phyloP scores from a whole-genome alignment of 352 stramenopile genomes.

The Globisporangium mamillatum region DNA sequence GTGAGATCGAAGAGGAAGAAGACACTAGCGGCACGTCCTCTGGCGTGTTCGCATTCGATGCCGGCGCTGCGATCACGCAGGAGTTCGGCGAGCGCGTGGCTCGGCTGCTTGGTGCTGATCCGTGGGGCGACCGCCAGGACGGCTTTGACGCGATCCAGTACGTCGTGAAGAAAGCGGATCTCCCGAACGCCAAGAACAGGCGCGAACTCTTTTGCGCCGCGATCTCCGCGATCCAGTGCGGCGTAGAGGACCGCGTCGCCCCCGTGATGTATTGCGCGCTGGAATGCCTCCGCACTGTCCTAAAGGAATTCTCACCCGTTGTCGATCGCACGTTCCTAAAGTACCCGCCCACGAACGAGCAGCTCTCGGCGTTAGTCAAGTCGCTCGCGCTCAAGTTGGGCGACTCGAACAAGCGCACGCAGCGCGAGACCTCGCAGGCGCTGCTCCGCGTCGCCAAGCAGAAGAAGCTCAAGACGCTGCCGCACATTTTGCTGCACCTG shows the following conservation, averaged over 20 bases:
- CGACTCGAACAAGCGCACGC: conserved; percentile 82
- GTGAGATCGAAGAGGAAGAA: conserved; percentile 6
- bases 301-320: conserved; percentile 60
- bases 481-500: conserved; percentile 60
- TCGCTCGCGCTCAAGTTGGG: conserved; percentile 59
- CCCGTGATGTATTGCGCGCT: conserved; percentile 83
- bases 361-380: conserved; percentile 50
- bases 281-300: conserved; percentile 61
- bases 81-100: conserved; percentile 73
- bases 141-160: conserved; percentile 71
- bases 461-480: conserved; percentile 53
- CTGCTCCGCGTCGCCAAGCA: conserved; percentile 60
- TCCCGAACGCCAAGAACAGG: conserved; percentile 31
- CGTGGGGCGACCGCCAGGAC: conserved; percentile 79
- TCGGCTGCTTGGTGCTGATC: conserved; percentile 58
- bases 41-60: conserved; percentile 41
- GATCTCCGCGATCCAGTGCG: conserved; percentile 63
- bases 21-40: neutral
- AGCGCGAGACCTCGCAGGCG: conserved; percentile 60
- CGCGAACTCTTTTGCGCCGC: conserved; percentile 66
- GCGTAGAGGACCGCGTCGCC: conserved; percentile 70
- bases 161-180: conserved; percentile 63
- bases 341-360: conserved; percentile 46
- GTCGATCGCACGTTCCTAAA: conserved; percentile 42
- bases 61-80: conserved; percentile 61